These are phyloP conservation scores for Echeveria elegans DNA, from an alignment of 164 flowering plant genomes.

Conservation along the genomic window DNA sequence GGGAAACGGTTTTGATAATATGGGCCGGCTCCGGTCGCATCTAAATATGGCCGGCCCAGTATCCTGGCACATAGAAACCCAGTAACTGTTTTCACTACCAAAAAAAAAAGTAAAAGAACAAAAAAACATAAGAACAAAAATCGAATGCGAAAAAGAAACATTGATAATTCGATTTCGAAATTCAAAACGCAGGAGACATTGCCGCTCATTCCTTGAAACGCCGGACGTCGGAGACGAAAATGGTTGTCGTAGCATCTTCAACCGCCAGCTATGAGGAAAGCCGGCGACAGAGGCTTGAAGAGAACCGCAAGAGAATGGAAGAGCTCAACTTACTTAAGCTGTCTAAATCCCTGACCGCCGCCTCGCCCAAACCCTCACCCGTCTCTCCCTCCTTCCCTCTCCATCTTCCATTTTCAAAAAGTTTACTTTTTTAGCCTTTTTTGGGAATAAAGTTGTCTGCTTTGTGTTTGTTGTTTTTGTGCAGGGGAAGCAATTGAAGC, in stretches of 20 bases:
- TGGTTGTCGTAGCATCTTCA: too few species aligned
- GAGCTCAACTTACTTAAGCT: conserved; percentile 35
- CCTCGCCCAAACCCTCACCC: conserved; percentile 19
- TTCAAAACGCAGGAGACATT: background rate
- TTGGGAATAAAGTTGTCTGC: background rate
- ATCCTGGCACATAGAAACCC: too few species aligned
- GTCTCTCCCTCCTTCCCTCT: conserved; percentile 14
- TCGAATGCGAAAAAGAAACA: too few species aligned
- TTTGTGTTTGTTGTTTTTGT: background rate
- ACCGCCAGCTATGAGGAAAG: conserved; percentile 25
- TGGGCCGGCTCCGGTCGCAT: too few species aligned
- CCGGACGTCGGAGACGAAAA: background rate
- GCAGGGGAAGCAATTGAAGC: conserved; percentile 27
- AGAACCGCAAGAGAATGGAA: conserved; percentile 44
- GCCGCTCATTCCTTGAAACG: background rate
- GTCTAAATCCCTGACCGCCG: conserved; percentile 18
- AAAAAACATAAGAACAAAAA: too few species aligned
- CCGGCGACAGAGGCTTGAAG: conserved; percentile 33
- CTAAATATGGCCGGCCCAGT: too few species aligned
- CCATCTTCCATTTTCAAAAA: background rate
- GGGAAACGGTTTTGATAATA: too few species aligned
- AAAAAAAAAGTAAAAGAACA: too few species aligned
- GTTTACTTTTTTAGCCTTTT: background rate
- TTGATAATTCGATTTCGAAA: background rate
- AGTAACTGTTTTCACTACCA: too few species aligned